Base-by-base conservation (phyloP, 2,329 filamentous ascomycete species). In the Fusarium sp. region DNA sequence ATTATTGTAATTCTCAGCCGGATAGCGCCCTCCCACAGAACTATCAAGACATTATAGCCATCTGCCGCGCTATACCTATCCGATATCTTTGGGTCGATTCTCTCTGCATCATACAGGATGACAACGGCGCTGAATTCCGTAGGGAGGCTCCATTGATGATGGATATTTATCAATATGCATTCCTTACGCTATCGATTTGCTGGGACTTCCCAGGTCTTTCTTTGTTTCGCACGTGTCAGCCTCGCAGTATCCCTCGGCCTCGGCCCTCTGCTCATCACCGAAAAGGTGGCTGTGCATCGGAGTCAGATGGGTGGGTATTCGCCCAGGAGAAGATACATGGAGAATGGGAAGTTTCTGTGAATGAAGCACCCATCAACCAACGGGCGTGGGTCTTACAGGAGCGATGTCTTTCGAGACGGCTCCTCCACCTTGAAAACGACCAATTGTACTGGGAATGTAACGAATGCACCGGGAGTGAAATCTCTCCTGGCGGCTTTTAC, bases 281-380 rank as follows among this genome's bases (percentile, higher is more conserved):
- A 27, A 9, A 27, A 17, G 8, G 2, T 19, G 7, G 25, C 17
- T 37, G 11, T 48, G 15, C 7, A 13, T 6, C 14, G 0, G 11
- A 3, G 7, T 5, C 2, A 15, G 19, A 9, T 15, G 39, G 9
- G 1, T 37, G 7, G 0, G 8, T 27, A 3, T 46, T 56, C 15
- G 25, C n/a, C 7, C 7, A 20, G 20, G 20, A 20, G 20, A 20
- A 3, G 20, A 20, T 20, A 20, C 20, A 20, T 20, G 3, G 6
- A 1, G 0, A 49, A 2, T 11, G 15, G 2, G 0, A 0, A 3
- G 1, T 15, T 1, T 3, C 33, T 22, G 40, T 58, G 0, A 11
- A 3, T 1, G 1, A 2, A 1, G 6, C 56, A 6, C 20, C 41
- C 1, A 39, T 58, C 0, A 58, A 56, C 8, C 2, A 33, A 0